Conservation (phyloP, 2,329 filamentous ascomycete genomes). For the Xylaria sp. region DNA sequence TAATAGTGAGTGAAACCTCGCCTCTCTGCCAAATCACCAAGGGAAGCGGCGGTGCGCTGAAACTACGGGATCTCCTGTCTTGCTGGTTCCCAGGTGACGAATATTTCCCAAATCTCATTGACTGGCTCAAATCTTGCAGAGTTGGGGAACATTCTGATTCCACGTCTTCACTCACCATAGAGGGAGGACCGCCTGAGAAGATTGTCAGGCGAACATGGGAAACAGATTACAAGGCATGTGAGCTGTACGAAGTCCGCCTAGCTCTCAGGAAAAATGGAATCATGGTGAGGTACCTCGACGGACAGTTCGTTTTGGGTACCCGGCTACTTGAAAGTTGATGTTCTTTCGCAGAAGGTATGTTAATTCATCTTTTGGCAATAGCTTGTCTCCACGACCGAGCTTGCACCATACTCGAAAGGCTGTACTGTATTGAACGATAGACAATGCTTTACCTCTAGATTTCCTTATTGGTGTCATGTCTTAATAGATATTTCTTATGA, state of each 20-base stretch:
- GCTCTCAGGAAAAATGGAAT: background rate
- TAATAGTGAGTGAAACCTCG: background rate
- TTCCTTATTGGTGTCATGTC: too few species aligned
- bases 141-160: background rate
- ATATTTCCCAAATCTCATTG: conserved; percentile 1
- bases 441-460: too few species aligned
- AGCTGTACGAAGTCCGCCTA: background rate
- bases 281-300: background rate
- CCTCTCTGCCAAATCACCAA: background rate
- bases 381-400: too few species aligned
- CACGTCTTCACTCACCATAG: too few species aligned
- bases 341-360: too few species aligned
- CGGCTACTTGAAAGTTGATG: too few species aligned
- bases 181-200: background rate
- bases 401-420: too few species aligned
- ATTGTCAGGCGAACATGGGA: background rate
- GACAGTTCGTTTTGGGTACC: too few species aligned
- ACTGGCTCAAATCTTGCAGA: background rate
- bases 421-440: too few species aligned
- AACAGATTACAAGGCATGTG: background rate
- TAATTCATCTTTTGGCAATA: too few species aligned
- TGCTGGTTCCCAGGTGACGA: background rate
- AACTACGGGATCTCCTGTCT: background rate
- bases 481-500: too few species aligned
- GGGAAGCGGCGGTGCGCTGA: background rate